A percentile compares a stretch with the other conserved stretches of the same genome.
These are phyloP conservation scores for Lophiostoma macrostomum DNA, from an alignment of 495 filamentous ascomycete genomes.

Conservation along the genomic window DNA sequence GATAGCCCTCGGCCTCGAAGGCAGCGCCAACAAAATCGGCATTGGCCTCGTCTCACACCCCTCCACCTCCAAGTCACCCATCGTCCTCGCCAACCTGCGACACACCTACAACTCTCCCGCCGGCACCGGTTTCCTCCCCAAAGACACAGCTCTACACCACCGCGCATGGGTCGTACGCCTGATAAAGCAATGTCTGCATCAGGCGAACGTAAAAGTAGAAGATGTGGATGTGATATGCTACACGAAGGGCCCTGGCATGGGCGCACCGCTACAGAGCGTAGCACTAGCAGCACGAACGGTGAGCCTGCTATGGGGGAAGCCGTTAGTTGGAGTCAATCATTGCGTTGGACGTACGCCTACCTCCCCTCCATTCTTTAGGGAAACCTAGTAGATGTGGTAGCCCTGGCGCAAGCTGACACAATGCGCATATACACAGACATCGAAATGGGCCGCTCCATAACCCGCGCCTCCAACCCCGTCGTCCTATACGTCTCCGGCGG, in stretches of 20 bases:
- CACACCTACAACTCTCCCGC: constrained; percentile 92
- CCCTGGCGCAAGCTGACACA: not conserved
- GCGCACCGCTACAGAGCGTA: constrained; percentile 85
- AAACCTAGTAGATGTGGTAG: too few species aligned
- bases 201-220: constrained; percentile 57
- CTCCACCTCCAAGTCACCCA: constrained; percentile 50
- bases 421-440: constrained; percentile 66
- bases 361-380: constrained; percentile 12
- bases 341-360: constrained; percentile 76
- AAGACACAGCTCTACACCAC: constrained; percentile 93
- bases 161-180: constrained; percentile 77
- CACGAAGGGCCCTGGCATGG: constrained; percentile 95
- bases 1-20: constrained; percentile 92
- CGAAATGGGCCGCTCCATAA: constrained; percentile 96
- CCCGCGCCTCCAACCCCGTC: constrained; percentile 84
- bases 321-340: constrained; percentile 90
- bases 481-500: constrained; percentile 95
- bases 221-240: constrained; percentile 92
- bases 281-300: constrained; percentile 82
- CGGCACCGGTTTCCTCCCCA: constrained; percentile 91
- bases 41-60: constrained; percentile 87
- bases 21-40: constrained; percentile 96
- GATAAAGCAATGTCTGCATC: constrained; percentile 69
- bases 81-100: constrained; percentile 88
- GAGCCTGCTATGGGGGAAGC: constrained; percentile 79